Conservation (phyloP, 208 protist genomes). For the Leishmania mexicana region DNA sequence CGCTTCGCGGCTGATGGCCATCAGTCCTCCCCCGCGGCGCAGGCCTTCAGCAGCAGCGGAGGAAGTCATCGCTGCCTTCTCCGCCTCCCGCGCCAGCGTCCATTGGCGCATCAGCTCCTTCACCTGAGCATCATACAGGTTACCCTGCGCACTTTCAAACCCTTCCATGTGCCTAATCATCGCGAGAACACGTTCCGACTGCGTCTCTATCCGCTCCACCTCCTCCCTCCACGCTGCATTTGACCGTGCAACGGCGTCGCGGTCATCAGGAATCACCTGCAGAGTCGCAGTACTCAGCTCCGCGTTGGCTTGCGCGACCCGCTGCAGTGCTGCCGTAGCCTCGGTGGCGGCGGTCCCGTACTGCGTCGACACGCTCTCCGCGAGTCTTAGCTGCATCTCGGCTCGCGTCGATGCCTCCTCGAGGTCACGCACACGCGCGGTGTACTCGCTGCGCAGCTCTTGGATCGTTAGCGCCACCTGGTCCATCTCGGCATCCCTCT, state of each 20-base stretch:
- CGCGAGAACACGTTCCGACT: conserved; percentile 16
- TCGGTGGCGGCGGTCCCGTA: conserved; percentile 22
- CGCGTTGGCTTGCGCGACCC: conserved; percentile 20
- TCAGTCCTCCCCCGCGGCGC: neutral
- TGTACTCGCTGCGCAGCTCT: conserved; percentile 62
- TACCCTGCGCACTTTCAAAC: conserved; percentile 16
- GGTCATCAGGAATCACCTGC: neutral
- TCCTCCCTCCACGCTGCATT: conserved; percentile 7
- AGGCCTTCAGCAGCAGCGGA: neutral
- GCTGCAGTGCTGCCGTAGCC: conserved; percentile 30
- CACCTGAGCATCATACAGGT: conserved; percentile 27
- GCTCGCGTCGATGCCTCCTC: conserved; percentile 35
- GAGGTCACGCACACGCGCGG: conserved; percentile 38
- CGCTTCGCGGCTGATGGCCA: neutral
- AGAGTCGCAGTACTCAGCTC: conserved; percentile 11
- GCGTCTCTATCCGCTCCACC: conserved; percentile 10
- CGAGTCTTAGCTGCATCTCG: conserved; percentile 36
- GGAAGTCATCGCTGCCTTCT: neutral
- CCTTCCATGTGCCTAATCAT: neutral
- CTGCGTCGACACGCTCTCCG: conserved; percentile 22
- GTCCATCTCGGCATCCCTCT: conserved; percentile 60
- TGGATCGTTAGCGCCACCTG: conserved; percentile 56
- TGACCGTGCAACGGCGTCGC: neutral
- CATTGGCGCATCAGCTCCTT: conserved; percentile 25
- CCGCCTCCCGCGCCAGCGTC: conserved; percentile 6